Evolutionary conservation across 2,329 filamentous ascomycete species (phyloP), one percentile per base, ranked within the genome.

Genomic region (Curvularia lunata): DNA sequence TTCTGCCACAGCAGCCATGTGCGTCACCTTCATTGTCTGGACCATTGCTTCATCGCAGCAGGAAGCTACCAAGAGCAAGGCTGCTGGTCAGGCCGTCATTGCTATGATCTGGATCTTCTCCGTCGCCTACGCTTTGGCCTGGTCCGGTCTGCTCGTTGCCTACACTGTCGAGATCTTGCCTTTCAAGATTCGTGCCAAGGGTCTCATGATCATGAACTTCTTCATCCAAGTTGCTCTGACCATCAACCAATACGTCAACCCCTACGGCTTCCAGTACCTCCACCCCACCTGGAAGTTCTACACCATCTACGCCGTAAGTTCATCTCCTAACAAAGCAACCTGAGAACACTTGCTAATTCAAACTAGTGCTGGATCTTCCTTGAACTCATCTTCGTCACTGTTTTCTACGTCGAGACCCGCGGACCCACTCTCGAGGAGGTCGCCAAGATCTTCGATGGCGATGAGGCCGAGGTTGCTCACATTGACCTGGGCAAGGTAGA

Each of bases 401-500:
- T 86, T 79, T 83, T 88, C 73, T 88, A 87, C 72, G 83, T 88
- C 54, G 88, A 91, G 78, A 91, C 88, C 18, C 86, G 85, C 68
- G 88, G 88, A 3, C 86, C 87, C 0, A 90, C 88, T 1, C 85
- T 91, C 0, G 88, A 91, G 72, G 87, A 90, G 71, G 83, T 90
- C 61, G 85, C 88, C 46, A 84, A 85, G 67, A 89, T 91, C 72
- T 91, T 91, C 67, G 88, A 91, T 65, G 88, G 87, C 38, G 83
- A 86, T 27, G 79, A 84, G 32, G 85, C 84, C 19, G 81, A 75
- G 58, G 72, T 77, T 38, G 67, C 65, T 5, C 57, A 68, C n/a
- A 42, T 72, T 19, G 67, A 74, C 47, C 47, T 71, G 34, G 66
- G 67, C 51, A 64, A 65, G 28, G 57, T 70, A 13, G 67, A 68